Percentiles rank a stretch among this genome's conserved stretches.
Evolutionary conservation across 2,329 filamentous ascomycete genomes (phyloP).

Genomic region (Fusarium begoniae): DNA sequence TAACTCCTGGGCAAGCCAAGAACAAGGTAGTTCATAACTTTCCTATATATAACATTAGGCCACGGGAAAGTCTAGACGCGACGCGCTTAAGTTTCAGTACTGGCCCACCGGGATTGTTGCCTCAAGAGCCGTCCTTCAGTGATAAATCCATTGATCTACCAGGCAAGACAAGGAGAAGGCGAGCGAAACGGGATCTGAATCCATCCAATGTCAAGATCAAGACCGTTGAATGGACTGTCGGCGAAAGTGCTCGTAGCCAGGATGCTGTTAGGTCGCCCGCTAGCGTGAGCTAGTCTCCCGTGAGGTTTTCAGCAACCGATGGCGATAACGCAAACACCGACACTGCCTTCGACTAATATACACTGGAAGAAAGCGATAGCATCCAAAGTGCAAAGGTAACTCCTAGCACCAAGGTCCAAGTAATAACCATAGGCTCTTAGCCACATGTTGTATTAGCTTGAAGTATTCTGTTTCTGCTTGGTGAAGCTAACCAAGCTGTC

Average conservation of each 20-base stretch:
- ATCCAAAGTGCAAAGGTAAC: not conserved
- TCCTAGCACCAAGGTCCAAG: not conserved
- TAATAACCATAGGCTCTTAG: not conserved
- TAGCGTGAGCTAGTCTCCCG: not conserved
- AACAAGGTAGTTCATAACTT: no score
- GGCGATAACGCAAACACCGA: accelerated
- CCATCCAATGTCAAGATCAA: not conserved
- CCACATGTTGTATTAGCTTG: not conserved
- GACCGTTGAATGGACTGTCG: not conserved
- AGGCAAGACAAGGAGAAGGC: not conserved
- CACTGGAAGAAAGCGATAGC: not conserved
- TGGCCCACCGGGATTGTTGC: not conserved
- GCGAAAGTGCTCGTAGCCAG: not conserved
- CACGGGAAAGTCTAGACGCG: not conserved
- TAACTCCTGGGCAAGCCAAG: no score
- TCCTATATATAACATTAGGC: no score
- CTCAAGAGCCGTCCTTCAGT: not conserved
- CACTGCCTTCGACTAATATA: accelerated
- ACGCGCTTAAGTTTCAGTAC: not conserved
- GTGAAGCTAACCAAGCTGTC: not conserved
- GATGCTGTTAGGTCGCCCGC: not conserved
- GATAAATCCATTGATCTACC: not conserved
- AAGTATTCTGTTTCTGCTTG: not conserved
- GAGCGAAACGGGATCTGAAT: not conserved
- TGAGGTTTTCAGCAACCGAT: not conserved